Evolutionary conservation across 176 grass and related monocot species (phyloP), one percentile per base, ranked within the genome.

Genomic region (Musa itinerans): DNA sequence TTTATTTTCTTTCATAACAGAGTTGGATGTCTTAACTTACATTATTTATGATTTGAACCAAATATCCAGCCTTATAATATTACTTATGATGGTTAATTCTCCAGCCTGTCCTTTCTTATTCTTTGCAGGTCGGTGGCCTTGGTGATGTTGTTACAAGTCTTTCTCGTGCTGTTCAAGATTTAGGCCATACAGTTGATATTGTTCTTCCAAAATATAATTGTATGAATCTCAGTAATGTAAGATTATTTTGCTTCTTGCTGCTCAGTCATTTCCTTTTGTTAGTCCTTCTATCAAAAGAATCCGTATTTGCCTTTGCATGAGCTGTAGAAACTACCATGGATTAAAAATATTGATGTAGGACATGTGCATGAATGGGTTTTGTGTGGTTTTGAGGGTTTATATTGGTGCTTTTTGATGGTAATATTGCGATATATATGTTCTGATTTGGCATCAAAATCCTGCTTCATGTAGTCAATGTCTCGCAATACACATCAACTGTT

Each of bases 111-210:
- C 54, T 52, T 20, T 50, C 48, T 49, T 73, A 12, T 2, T 43
- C 51, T 80, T 64, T 68, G 71, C 78, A 98, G 95, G 95, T 98
- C 57, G 95, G 95, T 71, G 95, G 95, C 66, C 89, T 98, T 71
- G 95, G 90, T 0, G 95, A 98, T 79, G 95, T 98, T 78, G 95
- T 98, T 79, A 98, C 95, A 9, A 98, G 95, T 79, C 88, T 98
- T 85, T 98, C 90, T 83, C 90, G 95, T 72, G 95, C 95, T 67
- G 89, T 98, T 81, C 90, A 83, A 86, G 95, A 98, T 82, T 87
- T 98, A 74, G 95, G 95, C 19, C 95, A 98, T 85, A 89, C 80
- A 52, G 95, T 93, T 81, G 95, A 98, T 76, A 78, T 98, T 83
- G 84, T 98, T 80, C 76, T 98, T 86, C 94, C 95, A 27, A 98